Evolutionary conservation across 2,329 filamentous ascomycete genomes (phyloP).

Genomic region (Arachnopeziza araneosa): DNA sequence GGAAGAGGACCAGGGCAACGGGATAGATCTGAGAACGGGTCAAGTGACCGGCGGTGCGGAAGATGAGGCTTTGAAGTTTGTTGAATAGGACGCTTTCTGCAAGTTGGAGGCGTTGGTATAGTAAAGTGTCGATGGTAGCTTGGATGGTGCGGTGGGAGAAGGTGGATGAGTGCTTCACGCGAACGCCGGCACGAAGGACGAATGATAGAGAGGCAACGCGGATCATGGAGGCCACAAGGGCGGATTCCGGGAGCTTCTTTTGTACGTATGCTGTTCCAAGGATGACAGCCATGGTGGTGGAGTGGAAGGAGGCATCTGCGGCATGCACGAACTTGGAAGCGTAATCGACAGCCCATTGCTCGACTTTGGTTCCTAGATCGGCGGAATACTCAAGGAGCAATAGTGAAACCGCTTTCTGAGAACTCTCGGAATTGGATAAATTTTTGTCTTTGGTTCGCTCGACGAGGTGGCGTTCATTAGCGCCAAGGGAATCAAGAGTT

Average conservation of each 20-base stretch:
- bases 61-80: slow-evolving; percentile 23
- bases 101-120: slow-evolving; percentile 21
- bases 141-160: slow-evolving; percentile 16
- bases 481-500: slow-evolving; percentile 8
- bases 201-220: slow-evolving; percentile 19
- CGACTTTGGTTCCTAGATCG: slow-evolving; percentile 12
- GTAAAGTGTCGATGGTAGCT: slow-evolving; percentile 24
- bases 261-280: slow-evolving; percentile 23
- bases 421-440: too few relatives aligned
- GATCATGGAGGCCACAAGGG: slow-evolving; percentile 19
- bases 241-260: slow-evolving; percentile 20
- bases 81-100: slow-evolving; percentile 20
- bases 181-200: slow-evolving; percentile 22
- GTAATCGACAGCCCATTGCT: slow-evolving; percentile 26
- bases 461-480: slow-evolving; percentile 3
- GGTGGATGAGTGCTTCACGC: slow-evolving; percentile 2
- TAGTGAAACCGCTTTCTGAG: not conserved
- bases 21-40: slow-evolving; percentile 22
- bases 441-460: slow-evolving; percentile 6
- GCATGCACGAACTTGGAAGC: slow-evolving; percentile 22
- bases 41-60: slow-evolving; percentile 21
- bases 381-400: slow-evolving; percentile 14
- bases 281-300: slow-evolving; percentile 20
- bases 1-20: slow-evolving; percentile 24
- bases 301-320: slow-evolving; percentile 17